These are phyloP conservation scores for Lasiodiplodia sp. DNA, from an alignment of 2,329 filamentous ascomycete genomes.

Conservation along the genomic window DNA sequence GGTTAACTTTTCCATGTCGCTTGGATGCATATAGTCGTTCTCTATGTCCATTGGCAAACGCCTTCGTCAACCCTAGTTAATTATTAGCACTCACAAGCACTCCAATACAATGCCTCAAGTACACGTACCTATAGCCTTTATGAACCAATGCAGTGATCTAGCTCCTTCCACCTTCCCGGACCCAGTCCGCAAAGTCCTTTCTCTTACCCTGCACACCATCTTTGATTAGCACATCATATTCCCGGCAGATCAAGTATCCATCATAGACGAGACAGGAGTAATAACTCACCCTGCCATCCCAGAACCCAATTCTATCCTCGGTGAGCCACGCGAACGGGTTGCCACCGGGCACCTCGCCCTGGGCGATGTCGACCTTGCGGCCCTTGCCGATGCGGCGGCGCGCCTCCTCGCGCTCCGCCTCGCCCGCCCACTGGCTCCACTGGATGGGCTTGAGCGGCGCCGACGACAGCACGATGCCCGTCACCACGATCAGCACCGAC, in stretches of 20 bases:
- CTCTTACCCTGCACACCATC: conserved; percentile 60
- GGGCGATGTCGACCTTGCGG: conserved; percentile 30
- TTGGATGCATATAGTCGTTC: conserved; percentile 5
- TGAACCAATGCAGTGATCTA: neutral
- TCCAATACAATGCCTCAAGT: too few species aligned
- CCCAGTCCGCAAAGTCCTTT: conserved; percentile 81
- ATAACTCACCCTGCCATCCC: conserved; percentile 77
- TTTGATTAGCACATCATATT: neutral
- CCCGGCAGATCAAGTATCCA: neutral
- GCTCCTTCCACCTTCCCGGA: conserved; percentile 46
- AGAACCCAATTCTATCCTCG: conserved; percentile 83
- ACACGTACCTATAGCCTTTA: conserved; percentile 7
- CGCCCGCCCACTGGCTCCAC: conserved; percentile 81
- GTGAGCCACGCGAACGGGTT: conserved; percentile 78
- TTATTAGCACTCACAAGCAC: neutral
- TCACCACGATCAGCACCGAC: conserved; percentile 79
- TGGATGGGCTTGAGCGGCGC: conserved; percentile 83
- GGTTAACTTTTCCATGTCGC: neutral
- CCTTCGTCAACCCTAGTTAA: neutral
- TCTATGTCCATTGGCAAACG: neutral
- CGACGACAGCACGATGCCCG: conserved; percentile 81
- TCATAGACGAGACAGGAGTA: too few species aligned
- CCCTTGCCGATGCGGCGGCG: conserved; percentile 71
- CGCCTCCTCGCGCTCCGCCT: conserved; percentile 80
- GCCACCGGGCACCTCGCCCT: conserved; percentile 54